phyloP scores from a whole-genome alignment of 148 eudicot species.

The Rhododendron ferrugineum region DNA sequence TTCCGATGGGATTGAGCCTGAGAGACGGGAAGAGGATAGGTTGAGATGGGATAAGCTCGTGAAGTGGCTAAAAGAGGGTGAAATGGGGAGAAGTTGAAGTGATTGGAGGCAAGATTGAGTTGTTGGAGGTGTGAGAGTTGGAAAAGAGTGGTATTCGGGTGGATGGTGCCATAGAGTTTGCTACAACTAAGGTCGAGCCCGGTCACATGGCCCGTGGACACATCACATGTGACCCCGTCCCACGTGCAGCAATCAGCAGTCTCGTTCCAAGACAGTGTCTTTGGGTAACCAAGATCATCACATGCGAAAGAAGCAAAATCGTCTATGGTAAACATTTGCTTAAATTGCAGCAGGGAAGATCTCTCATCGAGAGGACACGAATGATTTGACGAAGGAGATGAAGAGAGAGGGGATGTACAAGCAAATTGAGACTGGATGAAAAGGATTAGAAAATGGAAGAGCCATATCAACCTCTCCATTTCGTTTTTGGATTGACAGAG shows the following conservation, averaged over 20 bases:
- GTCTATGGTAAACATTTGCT: no score
- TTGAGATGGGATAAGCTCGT: background rate
- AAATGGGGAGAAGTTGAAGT: background rate
- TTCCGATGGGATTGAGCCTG: background rate
- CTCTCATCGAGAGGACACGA: background rate
- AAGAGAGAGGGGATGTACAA: background rate
- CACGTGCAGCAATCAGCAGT: background rate
- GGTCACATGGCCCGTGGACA: background rate
- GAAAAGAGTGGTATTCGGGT: background rate
- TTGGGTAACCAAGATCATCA: no score
- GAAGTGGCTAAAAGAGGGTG: background rate
- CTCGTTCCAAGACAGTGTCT: no score
- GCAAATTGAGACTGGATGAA: background rate
- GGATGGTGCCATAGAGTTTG: background rate
- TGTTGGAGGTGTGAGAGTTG: background rate
- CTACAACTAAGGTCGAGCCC: slow-evolving; percentile 9
- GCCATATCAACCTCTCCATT: background rate
- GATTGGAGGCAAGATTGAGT: background rate
- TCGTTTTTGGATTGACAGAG: background rate
- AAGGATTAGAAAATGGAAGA: background rate
- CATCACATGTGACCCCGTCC: slow-evolving; percentile 2
- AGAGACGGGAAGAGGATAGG: background rate
- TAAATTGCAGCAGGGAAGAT: no score
- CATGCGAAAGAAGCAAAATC: no score
- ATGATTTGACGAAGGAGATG: background rate